Percentiles rank a stretch among this genome's conserved stretches.
Evolutionary conservation across 306 rosid species (phyloP).

Genomic region (Cucumis melo): DNA sequence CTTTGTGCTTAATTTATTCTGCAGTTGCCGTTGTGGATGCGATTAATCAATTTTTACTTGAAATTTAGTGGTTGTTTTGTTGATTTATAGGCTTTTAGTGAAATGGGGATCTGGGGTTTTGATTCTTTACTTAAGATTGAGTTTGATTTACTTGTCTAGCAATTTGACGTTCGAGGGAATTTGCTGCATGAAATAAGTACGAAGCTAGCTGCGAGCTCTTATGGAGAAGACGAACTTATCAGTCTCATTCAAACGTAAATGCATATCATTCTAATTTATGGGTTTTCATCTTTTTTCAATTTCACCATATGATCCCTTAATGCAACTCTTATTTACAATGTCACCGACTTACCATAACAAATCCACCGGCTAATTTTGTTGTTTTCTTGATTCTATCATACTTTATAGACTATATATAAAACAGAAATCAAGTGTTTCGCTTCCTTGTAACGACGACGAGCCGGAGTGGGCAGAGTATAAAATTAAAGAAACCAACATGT

Average conservation of each 20-base stretch:
- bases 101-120: not conserved
- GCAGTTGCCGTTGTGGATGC: not conserved
- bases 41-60: not conserved
- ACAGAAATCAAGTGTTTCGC: conserved; percentile 54
- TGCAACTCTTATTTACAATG: no score
- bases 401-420: conserved; percentile 59
- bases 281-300: not conserved
- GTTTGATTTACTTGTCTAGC: conserved; percentile 25
- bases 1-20: not conserved
- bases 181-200: conserved; percentile 60
- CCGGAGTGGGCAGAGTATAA: conserved; percentile 90
- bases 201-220: conserved; percentile 76
- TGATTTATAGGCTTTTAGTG: not conserved
- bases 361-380: not conserved
- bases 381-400: not conserved
- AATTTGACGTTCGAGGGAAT: conserved; percentile 76
- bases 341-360: no score
- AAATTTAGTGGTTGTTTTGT: not conserved
- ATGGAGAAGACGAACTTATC: conserved; percentile 86
- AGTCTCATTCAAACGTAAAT: conserved; percentile 91
- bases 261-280: not conserved
- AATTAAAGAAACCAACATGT: conserved; percentile 88
- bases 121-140: not conserved
- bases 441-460: conserved; percentile 38
- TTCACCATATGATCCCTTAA: not conserved